phyloP scores from a whole-genome alignment of 2,329 filamentous ascomycete species.

The Pseudocercospora macadamiae region DNA sequence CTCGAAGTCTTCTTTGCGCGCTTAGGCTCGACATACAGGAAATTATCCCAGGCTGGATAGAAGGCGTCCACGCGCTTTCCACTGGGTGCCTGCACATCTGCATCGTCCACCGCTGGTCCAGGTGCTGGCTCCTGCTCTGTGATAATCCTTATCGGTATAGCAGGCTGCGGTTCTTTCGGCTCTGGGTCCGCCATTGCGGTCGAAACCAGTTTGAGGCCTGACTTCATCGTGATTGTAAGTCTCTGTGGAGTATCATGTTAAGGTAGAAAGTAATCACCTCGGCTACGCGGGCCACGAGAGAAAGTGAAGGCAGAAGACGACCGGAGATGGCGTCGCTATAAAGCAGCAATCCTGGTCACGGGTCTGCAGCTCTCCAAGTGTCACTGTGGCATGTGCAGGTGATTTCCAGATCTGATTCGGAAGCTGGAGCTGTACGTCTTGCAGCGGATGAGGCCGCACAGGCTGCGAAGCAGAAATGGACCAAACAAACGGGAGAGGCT shows the following conservation, averaged over 20 bases:
- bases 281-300: not conserved
- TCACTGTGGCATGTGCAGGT: not conserved
- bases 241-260: too few relatives aligned
- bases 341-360: not conserved
- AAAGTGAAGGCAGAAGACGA: not conserved
- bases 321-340: not conserved
- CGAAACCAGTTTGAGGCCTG: constrained; percentile 21
- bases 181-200: constrained; percentile 21
- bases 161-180: constrained; percentile 28
- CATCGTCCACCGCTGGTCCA: constrained; percentile 6
- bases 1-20: constrained; percentile 32
- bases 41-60: constrained; percentile 38
- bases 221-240: constrained; percentile 19
- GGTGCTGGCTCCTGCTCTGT: constrained; percentile 23
- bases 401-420: not conserved
- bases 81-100: constrained; percentile 8
- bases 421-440: not conserved
- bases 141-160: constrained; percentile 32
- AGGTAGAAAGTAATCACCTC: not conserved
- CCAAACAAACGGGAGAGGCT: not conserved
- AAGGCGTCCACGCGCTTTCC: constrained; percentile 29
- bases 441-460: not conserved
- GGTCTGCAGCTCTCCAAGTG: not conserved
- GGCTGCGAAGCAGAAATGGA: not conserved
- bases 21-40: constrained; percentile 34